Base-by-base conservation (phyloP, 2,329 filamentous ascomycete genomes). In the Pestalotiopsis sp. region DNA sequence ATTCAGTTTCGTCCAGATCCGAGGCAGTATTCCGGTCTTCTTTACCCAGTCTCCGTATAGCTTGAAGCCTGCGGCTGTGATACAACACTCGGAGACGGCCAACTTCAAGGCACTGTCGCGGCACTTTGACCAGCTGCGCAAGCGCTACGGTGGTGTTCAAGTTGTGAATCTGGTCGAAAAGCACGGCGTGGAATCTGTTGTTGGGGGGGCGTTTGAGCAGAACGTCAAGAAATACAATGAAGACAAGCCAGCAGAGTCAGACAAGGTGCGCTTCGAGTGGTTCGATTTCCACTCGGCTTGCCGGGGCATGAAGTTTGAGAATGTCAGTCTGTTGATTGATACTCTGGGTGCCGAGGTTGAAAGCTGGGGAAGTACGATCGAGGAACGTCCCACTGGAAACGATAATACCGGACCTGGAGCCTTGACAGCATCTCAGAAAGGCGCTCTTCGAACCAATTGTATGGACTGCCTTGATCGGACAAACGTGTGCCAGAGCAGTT, bases 391-490 rank as follows among this genome's bases (percentile, higher is more conserved):
- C 11, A 26, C 13, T 11, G 48, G 20, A 30, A 10, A 14, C 3
- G 22, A 35, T 39, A 79, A 82, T 20, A 56, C 14, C 30, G 38
- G 35, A 17, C 17, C 26, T 39, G 85, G 83, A 2, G 75, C 79
- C 38, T 68, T 86, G 14, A 72, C 79, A 17, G 73, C 76, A 4
- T 81, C 77, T 60, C 94, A 98, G 77, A 84, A 82, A 30, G 94
- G 94, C 1, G 88, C 97, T 6, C 78, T 98, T n/a, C 87, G 96
- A 67, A 98, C 94, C 1, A 99, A 99, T 76, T 99, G 96, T 79
- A 98, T 99, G 96, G 96, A 99, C 76, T 99, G 96, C 73, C 83
- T 99, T 10, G 96, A 99, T 77, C 89, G 96, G 24, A 99, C 96
- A 1, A 98, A 98, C 73, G 94, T 99, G 24, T 94, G 94, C 55